A percentile compares a stretch with the other conserved stretches of the same genome.
These are phyloP conservation scores for Amanita rubescens DNA, from an alignment of 768 basidiomycete species.

Conservation along the genomic window DNA sequence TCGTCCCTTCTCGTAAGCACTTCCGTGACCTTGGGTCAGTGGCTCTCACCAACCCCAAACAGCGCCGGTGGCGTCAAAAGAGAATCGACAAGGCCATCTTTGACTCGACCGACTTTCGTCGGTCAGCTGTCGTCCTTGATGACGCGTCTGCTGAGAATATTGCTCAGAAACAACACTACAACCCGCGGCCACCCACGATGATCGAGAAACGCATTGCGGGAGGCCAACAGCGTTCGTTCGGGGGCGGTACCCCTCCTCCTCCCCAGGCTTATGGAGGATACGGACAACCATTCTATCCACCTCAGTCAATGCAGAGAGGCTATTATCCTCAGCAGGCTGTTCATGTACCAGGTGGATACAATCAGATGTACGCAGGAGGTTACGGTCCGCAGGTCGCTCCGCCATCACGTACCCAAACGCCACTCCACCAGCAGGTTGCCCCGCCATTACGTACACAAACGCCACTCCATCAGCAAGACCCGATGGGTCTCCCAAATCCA, in stretches of 20 bases:
- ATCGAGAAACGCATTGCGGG: constrained; percentile 39
- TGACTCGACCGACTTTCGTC: constrained; percentile 50
- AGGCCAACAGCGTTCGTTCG: constrained; percentile 14
- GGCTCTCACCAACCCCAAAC: constrained; percentile 1
- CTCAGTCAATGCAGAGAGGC: constrained; percentile 1
- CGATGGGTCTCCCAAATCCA: too few relatives aligned
- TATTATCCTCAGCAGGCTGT: constrained; percentile 6
- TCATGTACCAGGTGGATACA: not conserved
- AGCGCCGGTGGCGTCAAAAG: constrained; percentile 39
- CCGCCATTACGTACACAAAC: not conserved
- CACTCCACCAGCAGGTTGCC: not conserved
- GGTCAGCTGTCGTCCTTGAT: constrained; percentile 53
- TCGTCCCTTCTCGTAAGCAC: constrained; percentile 40
- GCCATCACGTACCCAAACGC: not conserved
- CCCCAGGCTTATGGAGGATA: not conserved
- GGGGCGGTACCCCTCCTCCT: not conserved
- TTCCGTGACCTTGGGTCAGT: not conserved
- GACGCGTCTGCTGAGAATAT: constrained; percentile 37
- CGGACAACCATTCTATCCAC: constrained; percentile 1
- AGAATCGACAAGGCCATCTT: constrained; percentile 37
- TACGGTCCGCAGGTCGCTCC: not conserved
- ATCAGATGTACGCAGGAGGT: constrained; percentile 2
- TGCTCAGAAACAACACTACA: constrained; percentile 27
- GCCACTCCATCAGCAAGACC: not conserved
- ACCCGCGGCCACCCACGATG: constrained; percentile 61